A percentile compares a stretch with the other conserved stretches of the same genome.
Evolutionary conservation across 495 filamentous ascomycete species (phyloP).

Genomic region (Hypoxylon intermedium): DNA sequence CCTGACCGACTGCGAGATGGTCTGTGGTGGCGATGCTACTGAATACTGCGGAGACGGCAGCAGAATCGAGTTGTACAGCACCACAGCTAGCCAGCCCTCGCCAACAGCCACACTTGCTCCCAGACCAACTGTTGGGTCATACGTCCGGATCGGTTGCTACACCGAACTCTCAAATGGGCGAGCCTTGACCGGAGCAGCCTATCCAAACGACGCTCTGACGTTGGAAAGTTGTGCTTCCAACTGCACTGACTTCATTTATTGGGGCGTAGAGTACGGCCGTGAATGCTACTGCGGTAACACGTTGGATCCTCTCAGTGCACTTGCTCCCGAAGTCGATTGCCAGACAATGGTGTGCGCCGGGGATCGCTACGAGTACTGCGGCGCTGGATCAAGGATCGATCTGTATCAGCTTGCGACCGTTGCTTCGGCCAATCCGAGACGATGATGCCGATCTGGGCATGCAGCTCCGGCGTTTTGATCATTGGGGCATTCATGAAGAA

Average conservation of each 20-base stretch:
- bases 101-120: constrained; percentile 44
- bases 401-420: constrained; percentile 39
- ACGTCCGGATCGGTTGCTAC: constrained; percentile 50
- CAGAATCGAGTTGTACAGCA: constrained; percentile 55
- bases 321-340: constrained; percentile 44
- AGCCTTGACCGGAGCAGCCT: constrained; percentile 47
- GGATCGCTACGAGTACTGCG: constrained; percentile 45
- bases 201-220: constrained; percentile 44
- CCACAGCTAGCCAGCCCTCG: constrained; percentile 43
- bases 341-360: constrained; percentile 42
- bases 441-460: constrained; percentile 7
- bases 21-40: constrained; percentile 54
- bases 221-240: constrained; percentile 44
- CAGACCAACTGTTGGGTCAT: constrained; percentile 46
- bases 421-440: constrained; percentile 1
- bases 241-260: constrained; percentile 44
- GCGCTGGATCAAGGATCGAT: constrained; percentile 43
- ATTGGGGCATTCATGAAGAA: constrained; percentile 49
- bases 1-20: constrained; percentile 56
- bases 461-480: not conserved
- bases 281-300: constrained; percentile 52
- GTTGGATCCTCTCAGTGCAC: constrained; percentile 39
- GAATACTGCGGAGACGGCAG: constrained; percentile 57
- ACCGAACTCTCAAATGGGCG: constrained; percentile 52
- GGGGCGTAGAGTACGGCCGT: constrained; percentile 45